These are phyloP conservation scores for Yarrowia sp. DNA, from an alignment of 805 yeast genomes.

Conservation along the genomic window DNA sequence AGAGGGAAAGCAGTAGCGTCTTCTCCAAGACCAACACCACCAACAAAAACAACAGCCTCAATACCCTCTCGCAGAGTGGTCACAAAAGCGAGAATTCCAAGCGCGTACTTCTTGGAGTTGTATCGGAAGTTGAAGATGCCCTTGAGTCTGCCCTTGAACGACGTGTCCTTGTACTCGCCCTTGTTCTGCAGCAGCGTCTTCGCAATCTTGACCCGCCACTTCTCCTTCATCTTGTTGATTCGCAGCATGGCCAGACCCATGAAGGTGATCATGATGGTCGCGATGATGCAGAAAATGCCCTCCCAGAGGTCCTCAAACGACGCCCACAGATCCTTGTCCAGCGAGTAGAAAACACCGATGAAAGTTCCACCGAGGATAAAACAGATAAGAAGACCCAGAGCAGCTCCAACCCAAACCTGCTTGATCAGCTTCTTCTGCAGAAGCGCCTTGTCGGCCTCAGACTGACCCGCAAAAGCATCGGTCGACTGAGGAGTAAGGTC, in stretches of 20 bases:
- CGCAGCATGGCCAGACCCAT: slow-evolving; percentile 97
- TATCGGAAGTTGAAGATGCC: slow-evolving; percentile 42
- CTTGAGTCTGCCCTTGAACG: slow-evolving; percentile 46
- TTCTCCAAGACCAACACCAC: slow-evolving; percentile 82
- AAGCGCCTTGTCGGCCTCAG: slow-evolving; percentile 14
- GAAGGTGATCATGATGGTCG: slow-evolving; percentile 77
- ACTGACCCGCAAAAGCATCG: not conserved
- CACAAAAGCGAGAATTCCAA: slow-evolving; percentile 85
- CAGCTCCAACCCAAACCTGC: slow-evolving; percentile 88
- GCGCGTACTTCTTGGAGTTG: slow-evolving; percentile 58
- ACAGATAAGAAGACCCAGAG: slow-evolving; percentile 73
- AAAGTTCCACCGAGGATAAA: slow-evolving; percentile 84
- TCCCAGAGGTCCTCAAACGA: slow-evolving; percentile 93
- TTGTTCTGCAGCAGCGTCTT: slow-evolving; percentile 67
- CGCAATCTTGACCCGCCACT: slow-evolving; percentile 96
- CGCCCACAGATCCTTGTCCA: slow-evolving; percentile 81
- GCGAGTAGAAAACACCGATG: slow-evolving; percentile 86
- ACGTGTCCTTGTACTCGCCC: slow-evolving; percentile 32
- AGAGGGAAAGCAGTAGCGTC: slow-evolving; percentile 79
- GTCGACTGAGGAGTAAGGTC: not conserved
- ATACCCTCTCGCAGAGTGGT: slow-evolving; percentile 95
- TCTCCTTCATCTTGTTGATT: slow-evolving; percentile 91
- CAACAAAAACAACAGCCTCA: slow-evolving; percentile 93
- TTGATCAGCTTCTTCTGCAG: slow-evolving; percentile 60
- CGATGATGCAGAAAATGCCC: slow-evolving; percentile 89